Base-by-base conservation (phyloP, 345 rosid species). In the Noccaea caerulescens region DNA sequence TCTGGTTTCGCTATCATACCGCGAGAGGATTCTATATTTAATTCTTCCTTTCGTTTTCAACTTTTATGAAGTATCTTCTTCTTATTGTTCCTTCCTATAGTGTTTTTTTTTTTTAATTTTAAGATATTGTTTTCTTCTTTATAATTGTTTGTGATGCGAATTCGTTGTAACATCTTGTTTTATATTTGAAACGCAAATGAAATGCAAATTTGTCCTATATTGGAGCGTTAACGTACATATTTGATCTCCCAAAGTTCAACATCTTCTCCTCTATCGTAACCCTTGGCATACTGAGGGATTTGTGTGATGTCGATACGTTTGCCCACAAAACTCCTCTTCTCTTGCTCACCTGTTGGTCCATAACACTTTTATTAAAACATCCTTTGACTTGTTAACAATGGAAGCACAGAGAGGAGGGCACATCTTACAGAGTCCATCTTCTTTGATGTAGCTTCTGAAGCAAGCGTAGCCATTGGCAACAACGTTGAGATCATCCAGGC, bases 401-500 rank as follows among this genome's bases (percentile, higher is more conserved):
- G 34, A 23, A 55, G 51, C 64, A 20, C 3, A 54, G 23, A 20
- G 23, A 20, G 23, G 16, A 41, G 27, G 57, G 2, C 33, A 6
- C 41, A 23, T n/a, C 76, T 71, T 76, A 51, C 71, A 38, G 7
- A 9, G 44, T 69, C 66, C 82, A 62, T 78, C 83, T 30, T 77
- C 84, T 52, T 63, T 77, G 67, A 91, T 14, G 63, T 77, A 81
- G 79, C 88, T 82, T 72, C 80, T 81, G 71, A 93, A 93, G 59
- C 75, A 84, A 5, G 87, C 75, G 80, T 93, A 93, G 44, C 97
- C 92, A 80, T 91, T 88, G 43, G 92, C 94, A 67, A 88, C 94
- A 53, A 80, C 82, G 59, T 86, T 77, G 23, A 83, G 86, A 73
- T 91, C 92, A 47, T 83, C 71, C 13, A 93, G 65, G 74, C 91